A percentile compares a stretch with the other conserved stretches of the same genome.
phyloP scores from a whole-genome alignment of 2,329 filamentous ascomycete genomes.

The Alternaria sp. region DNA sequence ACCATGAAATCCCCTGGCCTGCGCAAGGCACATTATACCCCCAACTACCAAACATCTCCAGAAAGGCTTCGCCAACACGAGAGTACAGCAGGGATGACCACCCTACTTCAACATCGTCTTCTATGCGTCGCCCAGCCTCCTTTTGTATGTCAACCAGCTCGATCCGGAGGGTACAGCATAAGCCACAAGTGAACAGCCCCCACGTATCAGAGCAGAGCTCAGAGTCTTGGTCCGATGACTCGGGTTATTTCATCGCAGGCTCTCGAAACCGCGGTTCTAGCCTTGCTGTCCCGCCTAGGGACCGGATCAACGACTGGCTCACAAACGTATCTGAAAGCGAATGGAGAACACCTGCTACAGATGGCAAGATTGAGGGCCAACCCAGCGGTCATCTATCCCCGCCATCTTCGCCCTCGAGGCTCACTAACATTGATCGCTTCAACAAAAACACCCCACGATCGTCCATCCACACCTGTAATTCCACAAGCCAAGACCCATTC shows the following conservation, averaged over 20 bases:
- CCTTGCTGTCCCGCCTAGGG: slow-evolving; percentile 9
- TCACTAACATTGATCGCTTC: background rate
- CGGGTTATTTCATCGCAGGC: slow-evolving; percentile 30
- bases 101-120: background rate
- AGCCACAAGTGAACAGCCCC: slow-evolving; percentile 1
- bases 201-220: slow-evolving; percentile 22
- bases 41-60: slow-evolving; percentile 37
- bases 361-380: background rate
- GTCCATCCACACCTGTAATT: background rate
- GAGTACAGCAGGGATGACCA: background rate
- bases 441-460: background rate
- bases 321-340: slow-evolving; percentile 10
- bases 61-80: slow-evolving; percentile 18
- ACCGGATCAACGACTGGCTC: slow-evolving; percentile 34
- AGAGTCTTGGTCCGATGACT: slow-evolving; percentile 43
- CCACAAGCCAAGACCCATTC: background rate
- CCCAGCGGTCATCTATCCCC: background rate
- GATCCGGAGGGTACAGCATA: background rate
- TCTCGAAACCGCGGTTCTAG: slow-evolving; percentile 4
- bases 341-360: background rate
- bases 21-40: slow-evolving; percentile 27
- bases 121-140: slow-evolving; percentile 5
- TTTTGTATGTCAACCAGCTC: slow-evolving; percentile 11
- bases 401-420: background rate
- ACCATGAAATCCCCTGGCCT: slow-evolving; percentile 3